Percentiles rank a stretch among this genome's conserved stretches.
phyloP scores from a whole-genome alignment of 345 rosid genomes.

The Gynandropsis gynandra region DNA sequence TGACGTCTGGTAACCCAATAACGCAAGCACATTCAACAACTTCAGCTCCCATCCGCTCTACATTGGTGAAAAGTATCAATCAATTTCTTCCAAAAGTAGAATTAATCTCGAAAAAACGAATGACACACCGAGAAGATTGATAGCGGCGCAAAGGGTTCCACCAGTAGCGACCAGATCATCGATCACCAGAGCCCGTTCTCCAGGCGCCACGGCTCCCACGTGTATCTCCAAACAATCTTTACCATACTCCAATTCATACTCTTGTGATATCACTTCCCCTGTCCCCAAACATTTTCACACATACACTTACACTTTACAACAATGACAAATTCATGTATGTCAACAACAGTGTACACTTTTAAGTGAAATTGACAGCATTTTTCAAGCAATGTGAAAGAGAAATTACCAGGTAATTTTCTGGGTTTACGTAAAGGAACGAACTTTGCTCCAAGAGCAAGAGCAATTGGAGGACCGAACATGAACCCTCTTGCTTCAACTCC shows the following conservation, averaged over 20 bases:
- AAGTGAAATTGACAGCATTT: too few species aligned
- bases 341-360: too few species aligned
- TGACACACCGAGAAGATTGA: constrained; percentile 66
- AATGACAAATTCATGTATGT: too few species aligned
- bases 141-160: constrained; percentile 92
- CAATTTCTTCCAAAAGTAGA: neutral
- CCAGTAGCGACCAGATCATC: constrained; percentile 95
- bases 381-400: too few species aligned
- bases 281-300: too few species aligned
- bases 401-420: constrained; percentile 50
- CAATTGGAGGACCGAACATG: constrained; percentile 60
- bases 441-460: constrained; percentile 64
- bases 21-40: constrained; percentile 87
- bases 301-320: too few species aligned
- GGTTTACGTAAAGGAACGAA: constrained; percentile 59
- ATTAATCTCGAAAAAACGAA: constrained; percentile 1
- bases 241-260: constrained; percentile 81
- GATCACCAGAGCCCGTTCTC: constrained; percentile 78
- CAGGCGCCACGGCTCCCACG: constrained; percentile 71
- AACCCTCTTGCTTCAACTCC: constrained; percentile 74
- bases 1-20: constrained; percentile 72
- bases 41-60: constrained; percentile 88
- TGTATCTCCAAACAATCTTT: constrained; percentile 89
- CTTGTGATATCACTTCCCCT: constrained; percentile 86
- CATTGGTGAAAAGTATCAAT: constrained; percentile 7